Evolutionary conservation across 2,329 filamentous ascomycete genomes (phyloP), one percentile per base, ranked within the genome.

Genomic region (Fusarium poae): DNA sequence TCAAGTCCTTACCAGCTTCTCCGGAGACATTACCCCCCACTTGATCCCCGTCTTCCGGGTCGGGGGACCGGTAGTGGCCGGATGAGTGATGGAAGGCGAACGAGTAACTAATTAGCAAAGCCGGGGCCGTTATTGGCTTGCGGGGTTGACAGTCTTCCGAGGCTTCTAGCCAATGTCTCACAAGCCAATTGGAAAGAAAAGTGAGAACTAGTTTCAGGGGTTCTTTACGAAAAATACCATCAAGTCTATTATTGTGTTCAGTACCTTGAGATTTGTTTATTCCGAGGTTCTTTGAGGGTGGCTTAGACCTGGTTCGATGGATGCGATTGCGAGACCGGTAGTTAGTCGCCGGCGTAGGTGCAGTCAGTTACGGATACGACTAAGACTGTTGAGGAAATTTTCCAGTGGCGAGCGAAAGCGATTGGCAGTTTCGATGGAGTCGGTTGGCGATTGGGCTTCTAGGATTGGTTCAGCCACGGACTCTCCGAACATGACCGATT

Each of bases 31-130:
- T 39, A 0, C 21, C 12, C 20, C 61, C 67, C 62, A 64, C 66
- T 50, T 67, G 29, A 50, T 57, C 65, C 65, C 65, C 65, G 57
- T 44, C 39, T n/a, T 50, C 48, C 48, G 23, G 48, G 48, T 18
- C 34, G 45, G 51, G 49, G 34, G 37, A 53, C 56, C 44, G 61
- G 65, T 53, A 65, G 45, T 51, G 53, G 66, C 53, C 54, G 62
- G 59, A 43, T 57, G 50, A 46, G 43, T 45, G 49, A 45, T 20
- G 35, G 29, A 59, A 59, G 44, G 45, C 39, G 54, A 45, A 55
- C 43, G 29, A 54, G 45, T 45, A 45, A 77, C 77, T 77, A 57
- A 77, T 77, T 77, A 57, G 69, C 59, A 77, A 77, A 72, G 52
- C 53, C 40, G 53, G 61, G n/a, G 57, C 55, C 49, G 43, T 72